Conservation (phyloP, 2,329 filamentous ascomycete genomes). For the Cladosporium halotolerans region DNA sequence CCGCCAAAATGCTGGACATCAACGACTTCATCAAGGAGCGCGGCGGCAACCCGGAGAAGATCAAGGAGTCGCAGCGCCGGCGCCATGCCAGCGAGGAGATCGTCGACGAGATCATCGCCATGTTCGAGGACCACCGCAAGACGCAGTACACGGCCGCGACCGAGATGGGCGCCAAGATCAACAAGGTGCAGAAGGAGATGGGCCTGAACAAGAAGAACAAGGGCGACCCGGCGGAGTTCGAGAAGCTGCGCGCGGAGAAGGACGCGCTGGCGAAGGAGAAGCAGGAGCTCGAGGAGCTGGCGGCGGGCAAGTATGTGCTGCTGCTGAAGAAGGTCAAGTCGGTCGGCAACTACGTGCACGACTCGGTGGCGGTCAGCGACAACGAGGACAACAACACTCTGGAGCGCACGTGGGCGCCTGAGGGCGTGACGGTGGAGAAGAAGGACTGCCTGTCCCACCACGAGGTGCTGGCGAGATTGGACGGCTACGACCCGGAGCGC, state of each 20-base stretch:
- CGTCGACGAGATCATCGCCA: conserved; percentile 82
- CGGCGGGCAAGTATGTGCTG: conserved; percentile 65
- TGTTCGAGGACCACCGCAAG: conserved; percentile 79
- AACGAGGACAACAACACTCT: conserved; percentile 79
- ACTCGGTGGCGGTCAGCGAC: conserved; percentile 74
- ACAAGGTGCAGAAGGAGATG: conserved; percentile 83
- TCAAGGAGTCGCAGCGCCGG: conserved; percentile 83
- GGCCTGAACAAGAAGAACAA: conserved; percentile 90
- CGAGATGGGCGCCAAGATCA: conserved; percentile 78
- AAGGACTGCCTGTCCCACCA: conserved; percentile 81
- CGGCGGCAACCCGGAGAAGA: conserved; percentile 84
- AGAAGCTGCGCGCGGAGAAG: conserved; percentile 73
- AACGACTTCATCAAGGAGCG: conserved; percentile 62
- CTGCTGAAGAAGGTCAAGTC: conserved; percentile 73
- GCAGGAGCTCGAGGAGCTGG: conserved; percentile 68
- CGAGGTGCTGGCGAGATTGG: conserved; percentile 80
- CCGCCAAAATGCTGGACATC: conserved; percentile 36
- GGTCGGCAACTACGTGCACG: conserved; percentile 88
- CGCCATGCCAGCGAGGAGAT: conserved; percentile 73
- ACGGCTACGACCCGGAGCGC: conserved; percentile 88
- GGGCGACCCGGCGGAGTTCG: conserved; percentile 76
- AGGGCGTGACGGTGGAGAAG: conserved; percentile 68
- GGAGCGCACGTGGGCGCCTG: conserved; percentile 72
- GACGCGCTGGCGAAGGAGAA: conserved; percentile 71
- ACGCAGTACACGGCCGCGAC: conserved; percentile 54